Evolutionary conservation across 2,329 filamentous ascomycete genomes (phyloP).

Genomic region (Cladorrhinum sp.): DNA sequence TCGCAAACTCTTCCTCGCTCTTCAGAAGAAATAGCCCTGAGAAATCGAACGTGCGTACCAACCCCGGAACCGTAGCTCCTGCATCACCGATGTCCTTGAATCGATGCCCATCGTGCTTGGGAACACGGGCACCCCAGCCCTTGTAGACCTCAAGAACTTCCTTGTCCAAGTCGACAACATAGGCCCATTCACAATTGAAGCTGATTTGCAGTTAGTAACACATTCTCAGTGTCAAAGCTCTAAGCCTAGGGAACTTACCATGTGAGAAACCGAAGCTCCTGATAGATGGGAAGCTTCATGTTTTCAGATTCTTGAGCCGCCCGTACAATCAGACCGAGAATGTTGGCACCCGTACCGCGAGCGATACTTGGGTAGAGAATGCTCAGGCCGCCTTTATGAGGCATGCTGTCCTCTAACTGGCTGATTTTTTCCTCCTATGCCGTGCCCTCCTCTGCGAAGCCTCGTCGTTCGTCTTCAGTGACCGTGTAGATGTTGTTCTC

Average conservation of each 20-base stretch:
- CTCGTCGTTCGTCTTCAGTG: slow-evolving; percentile 2
- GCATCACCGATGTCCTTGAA: slow-evolving; percentile 14
- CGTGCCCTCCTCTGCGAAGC: too few relatives aligned
- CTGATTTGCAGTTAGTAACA: too few relatives aligned
- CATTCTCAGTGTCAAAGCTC: neutral
- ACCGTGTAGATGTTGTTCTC: slow-evolving; percentile 16
- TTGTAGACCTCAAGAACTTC: slow-evolving; percentile 17
- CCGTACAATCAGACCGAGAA: slow-evolving; percentile 13
- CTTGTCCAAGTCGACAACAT: slow-evolving; percentile 20
- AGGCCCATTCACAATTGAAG: slow-evolving; percentile 15
- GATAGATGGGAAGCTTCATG: slow-evolving; percentile 12
- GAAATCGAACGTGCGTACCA: slow-evolving; percentile 12
- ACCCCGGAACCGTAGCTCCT: neutral
- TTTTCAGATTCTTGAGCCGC: neutral
- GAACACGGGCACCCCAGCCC: neutral
- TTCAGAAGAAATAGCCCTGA: slow-evolving; percentile 14
- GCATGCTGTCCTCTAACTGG: too few relatives aligned
- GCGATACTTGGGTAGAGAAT: slow-evolving; percentile 11
- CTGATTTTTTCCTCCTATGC: too few relatives aligned
- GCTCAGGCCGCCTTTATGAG: neutral
- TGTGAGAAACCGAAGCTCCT: slow-evolving; percentile 12
- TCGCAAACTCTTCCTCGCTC: slow-evolving; percentile 10
- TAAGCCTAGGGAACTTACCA: neutral
- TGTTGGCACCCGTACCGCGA: slow-evolving; percentile 6
- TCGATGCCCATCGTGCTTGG: slow-evolving; percentile 14